Percentiles rank a stretch among this genome's conserved stretches.
Conservation (phyloP, 192 early-diverging fungal species). For the Haplosporangium gracile region DNA sequence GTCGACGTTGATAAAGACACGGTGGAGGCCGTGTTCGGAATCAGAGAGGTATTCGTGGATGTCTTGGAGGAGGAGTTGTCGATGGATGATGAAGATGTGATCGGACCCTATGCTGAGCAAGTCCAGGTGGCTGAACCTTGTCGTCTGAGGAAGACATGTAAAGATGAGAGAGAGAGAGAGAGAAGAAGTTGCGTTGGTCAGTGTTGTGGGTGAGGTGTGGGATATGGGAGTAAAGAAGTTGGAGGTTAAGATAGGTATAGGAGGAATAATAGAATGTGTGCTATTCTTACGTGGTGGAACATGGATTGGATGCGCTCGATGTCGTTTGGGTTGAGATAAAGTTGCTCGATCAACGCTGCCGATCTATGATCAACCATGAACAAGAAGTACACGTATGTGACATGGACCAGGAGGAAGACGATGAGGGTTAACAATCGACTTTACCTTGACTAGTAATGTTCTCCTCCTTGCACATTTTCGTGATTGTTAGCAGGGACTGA, state of each 20-base stretch:
- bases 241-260: not conserved
- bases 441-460: not conserved
- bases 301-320: constrained; percentile 30
- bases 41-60: constrained; percentile 34
- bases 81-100: constrained; percentile 37
- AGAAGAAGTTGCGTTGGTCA: not conserved
- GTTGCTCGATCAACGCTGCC: constrained; percentile 29
- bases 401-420: not conserved
- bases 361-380: constrained; percentile 7
- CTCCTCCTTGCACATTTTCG: not conserved
- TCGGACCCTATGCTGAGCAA: constrained; percentile 35
- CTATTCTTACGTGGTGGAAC: constrained; percentile 31
- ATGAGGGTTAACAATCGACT: not conserved
- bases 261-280: not conserved
- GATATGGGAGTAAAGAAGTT: not conserved
- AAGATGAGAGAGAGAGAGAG: not conserved
- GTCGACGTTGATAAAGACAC: constrained; percentile 42
- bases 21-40: constrained; percentile 5
- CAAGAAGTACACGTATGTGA: not conserved
- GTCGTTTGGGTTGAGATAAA: constrained; percentile 26
- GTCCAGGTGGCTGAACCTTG: constrained; percentile 26
- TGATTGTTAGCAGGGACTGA: not conserved
- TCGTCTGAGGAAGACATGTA: constrained; percentile 3
- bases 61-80: constrained; percentile 20
- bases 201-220: not conserved